Evolutionary conservation across 169 alveolate genomes (phyloP), one percentile per base, ranked within the genome.

Genomic region (Eimeria maxima): DNA sequence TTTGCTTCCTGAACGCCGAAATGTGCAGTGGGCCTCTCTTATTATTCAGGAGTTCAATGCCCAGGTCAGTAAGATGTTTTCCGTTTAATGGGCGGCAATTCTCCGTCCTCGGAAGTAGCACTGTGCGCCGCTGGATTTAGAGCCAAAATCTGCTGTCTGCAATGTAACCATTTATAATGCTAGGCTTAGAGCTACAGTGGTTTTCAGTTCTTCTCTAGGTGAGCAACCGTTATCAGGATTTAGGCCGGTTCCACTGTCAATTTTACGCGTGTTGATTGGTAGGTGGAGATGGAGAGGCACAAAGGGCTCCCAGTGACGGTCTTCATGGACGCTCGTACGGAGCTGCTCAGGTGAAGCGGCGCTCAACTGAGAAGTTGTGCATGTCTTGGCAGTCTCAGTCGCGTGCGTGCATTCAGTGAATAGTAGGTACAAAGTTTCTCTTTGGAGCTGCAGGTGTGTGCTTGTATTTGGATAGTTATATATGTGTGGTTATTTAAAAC

Each of bases 291-390:
- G 86, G 96, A 95, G 73, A 87, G 78, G 69, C 96, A 92, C 87
- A 50, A 74, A 24, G 95, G 95, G 27, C 76, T 95, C 24, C 93
- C 96, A 24, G 93, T 95, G 88, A 86, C 96, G 47, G 95, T 90
- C 55, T 95, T 95, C 84, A 95, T 95, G 96, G 96, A 95, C 63
- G 86, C 95, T 29, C 95, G 96, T 47, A 95, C 96, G 44, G 96
- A 95, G 73, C 87, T 95, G 63, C 63, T 45, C 22, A 95, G 96
- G 96, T 95, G 24, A 27, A 24, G 78, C 42, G 8, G 60, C 53
- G 16, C 83, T 22, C 27, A 16, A 18, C 29, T 4, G 13, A 24
- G 24, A 22, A 3, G 20, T 13, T 20, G 33, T 29, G 20, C 22
- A 38, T 38, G 83, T 16, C 83, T 33, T 73, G 20, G 50, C 24